Percentiles rank a stretch among this genome's conserved stretches.
phyloP scores from a whole-genome alignment of 75 land plant species.

The Ceratopteris richardii region DNA sequence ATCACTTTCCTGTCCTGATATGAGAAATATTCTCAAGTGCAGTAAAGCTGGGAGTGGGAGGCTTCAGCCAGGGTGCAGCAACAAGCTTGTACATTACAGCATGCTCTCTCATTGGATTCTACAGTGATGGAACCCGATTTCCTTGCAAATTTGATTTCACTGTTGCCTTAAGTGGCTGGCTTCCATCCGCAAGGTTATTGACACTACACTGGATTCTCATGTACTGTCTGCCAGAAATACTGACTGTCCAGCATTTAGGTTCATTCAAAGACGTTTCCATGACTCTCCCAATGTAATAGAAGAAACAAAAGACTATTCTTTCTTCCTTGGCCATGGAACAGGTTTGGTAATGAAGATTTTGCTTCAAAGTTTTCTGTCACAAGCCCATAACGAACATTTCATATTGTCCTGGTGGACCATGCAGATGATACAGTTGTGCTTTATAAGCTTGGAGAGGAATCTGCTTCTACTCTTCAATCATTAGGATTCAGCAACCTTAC shows the following conservation, averaged over 20 bases:
- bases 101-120: slow-evolving; percentile 60
- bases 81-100: slow-evolving; percentile 72
- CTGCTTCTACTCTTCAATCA: slow-evolving; percentile 34
- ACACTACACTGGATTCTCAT: background rate
- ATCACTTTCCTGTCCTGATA: no score
- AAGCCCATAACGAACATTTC: background rate
- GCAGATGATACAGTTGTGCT: slow-evolving; percentile 73
- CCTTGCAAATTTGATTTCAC: slow-evolving; percentile 51
- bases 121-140: slow-evolving; percentile 61
- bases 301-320: slow-evolving; percentile 51
- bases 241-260: slow-evolving; percentile 19
- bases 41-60: slow-evolving; percentile 87
- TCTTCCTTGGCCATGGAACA: slow-evolving; percentile 73
- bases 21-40: background rate
- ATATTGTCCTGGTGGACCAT: background rate
- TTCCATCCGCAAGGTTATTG: slow-evolving; percentile 67
- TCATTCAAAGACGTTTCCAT: slow-evolving; percentile 43
- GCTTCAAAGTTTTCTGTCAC: background rate
- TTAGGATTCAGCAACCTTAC: slow-evolving; percentile 48
- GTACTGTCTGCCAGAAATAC: background rate
- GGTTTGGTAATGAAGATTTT: slow-evolving; percentile 22
- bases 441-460: slow-evolving; percentile 51
- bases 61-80: slow-evolving; percentile 94
- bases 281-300: slow-evolving; percentile 44
- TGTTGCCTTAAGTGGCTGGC: slow-evolving; percentile 88